Evolutionary conservation across 768 basidiomycete genomes (phyloP).

Genomic region (Calocybe gangraenosa): DNA sequence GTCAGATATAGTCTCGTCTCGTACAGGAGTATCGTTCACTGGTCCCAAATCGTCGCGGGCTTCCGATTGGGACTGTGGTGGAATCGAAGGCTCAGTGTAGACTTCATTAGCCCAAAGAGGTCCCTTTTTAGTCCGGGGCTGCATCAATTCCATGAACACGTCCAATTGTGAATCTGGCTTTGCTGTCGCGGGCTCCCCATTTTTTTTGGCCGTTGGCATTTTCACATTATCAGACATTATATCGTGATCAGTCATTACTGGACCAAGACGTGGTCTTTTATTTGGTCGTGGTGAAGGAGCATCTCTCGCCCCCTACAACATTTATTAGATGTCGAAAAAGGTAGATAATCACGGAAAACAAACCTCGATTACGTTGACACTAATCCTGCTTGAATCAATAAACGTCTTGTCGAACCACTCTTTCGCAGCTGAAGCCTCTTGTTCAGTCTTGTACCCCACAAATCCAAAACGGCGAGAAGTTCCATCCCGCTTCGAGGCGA

Average conservation of each 20-base stretch:
- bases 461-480: conserved; percentile 88
- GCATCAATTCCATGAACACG: conserved; percentile 76
- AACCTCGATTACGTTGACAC: conserved; percentile 76
- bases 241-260: neutral
- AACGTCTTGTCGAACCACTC: conserved; percentile 86
- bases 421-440: conserved; percentile 69
- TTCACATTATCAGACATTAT: conserved; percentile 18
- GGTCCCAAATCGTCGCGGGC: conserved; percentile 12
- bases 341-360: conserved; percentile 22
- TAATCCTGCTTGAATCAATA: conserved; percentile 74
- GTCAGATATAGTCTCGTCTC: conserved; percentile 50
- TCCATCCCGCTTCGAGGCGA: conserved; percentile 73
- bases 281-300: conserved; percentile 65
- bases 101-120: conserved; percentile 64
- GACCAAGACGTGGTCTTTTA: conserved; percentile 57
- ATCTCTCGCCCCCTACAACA: conserved; percentile 59
- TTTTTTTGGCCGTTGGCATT: conserved; percentile 7
- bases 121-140: conserved; percentile 51
- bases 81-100: conserved; percentile 10
- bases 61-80: conserved; percentile 6
- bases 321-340: conserved; percentile 1
- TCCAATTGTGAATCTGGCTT: conserved; percentile 44
- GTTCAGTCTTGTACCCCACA: conserved; percentile 79
- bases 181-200: conserved; percentile 13
- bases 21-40: conserved; percentile 16